A percentile compares a stretch with the other conserved stretches of the same genome.
phyloP scores from a whole-genome alignment of 371 early-diverging fungal species.

The Dichotomocladium elegans region DNA sequence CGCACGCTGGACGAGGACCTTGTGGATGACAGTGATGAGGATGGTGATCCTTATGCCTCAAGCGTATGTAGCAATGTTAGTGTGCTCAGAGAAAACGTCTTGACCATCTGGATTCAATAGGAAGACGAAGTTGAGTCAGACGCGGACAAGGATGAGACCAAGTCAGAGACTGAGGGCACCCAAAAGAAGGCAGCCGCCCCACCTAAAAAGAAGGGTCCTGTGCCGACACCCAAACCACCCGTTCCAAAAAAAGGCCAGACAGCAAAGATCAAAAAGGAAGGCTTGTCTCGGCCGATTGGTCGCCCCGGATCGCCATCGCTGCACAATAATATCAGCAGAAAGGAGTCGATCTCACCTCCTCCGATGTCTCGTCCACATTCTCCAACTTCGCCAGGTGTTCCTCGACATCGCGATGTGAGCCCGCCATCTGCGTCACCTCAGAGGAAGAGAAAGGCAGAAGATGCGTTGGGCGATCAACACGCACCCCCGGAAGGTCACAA shows the following conservation, averaged over 20 bases:
- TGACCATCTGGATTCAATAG: slow-evolving; percentile 18
- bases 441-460: slow-evolving; percentile 35
- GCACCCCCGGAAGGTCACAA: slow-evolving; percentile 8
- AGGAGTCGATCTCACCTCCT: slow-evolving; percentile 39
- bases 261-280: slow-evolving; percentile 51
- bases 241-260: slow-evolving; percentile 28
- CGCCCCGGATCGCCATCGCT: slow-evolving; percentile 45
- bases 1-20: slow-evolving; percentile 68
- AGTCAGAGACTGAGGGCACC: slow-evolving; percentile 29
- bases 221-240: slow-evolving; percentile 23
- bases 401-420: background rate
- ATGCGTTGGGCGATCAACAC: slow-evolving; percentile 1
- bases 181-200: slow-evolving; percentile 30
- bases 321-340: slow-evolving; percentile 17
- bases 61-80: slow-evolving; percentile 52
- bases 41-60: slow-evolving; percentile 67
- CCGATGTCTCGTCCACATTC: background rate
- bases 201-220: slow-evolving; percentile 31
- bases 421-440: slow-evolving; percentile 3
- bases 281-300: slow-evolving; percentile 37
- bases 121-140: slow-evolving; percentile 51
- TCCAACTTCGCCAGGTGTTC: background rate
- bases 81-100: too few species aligned
- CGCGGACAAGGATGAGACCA: slow-evolving; percentile 42
- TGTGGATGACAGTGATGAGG: slow-evolving; percentile 73